phyloP scores from a whole-genome alignment of 345 rosid genomes.

The Abelmoschus esculentus region DNA sequence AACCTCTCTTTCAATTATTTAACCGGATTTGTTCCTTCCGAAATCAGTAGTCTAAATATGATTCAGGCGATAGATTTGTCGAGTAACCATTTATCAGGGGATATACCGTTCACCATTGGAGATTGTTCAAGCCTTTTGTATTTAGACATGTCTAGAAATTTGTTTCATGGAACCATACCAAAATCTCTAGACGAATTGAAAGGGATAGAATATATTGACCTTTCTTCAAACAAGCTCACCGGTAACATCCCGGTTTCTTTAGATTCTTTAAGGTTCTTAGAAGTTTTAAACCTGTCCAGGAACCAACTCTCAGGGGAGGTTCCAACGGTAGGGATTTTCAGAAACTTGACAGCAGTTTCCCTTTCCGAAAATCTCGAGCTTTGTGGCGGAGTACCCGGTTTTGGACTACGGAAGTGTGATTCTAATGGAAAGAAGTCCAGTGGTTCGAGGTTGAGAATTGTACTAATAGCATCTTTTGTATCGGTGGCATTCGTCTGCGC shows the following conservation, averaged over 20 bases:
- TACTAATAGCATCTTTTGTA: background rate
- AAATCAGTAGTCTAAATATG: conserved; percentile 7
- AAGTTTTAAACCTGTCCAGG: conserved; percentile 13
- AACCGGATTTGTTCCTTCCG: background rate
- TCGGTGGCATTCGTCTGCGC: background rate
- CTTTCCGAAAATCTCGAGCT: conserved; percentile 2
- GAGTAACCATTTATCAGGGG: conserved; percentile 8
- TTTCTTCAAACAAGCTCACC: conserved; percentile 16
- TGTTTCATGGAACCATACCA: conserved; percentile 16
- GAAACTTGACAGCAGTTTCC: conserved; percentile 9
- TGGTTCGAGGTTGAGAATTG: background rate
- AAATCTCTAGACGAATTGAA: background rate
- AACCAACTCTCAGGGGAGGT: conserved; percentile 16
- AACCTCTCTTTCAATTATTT: conserved; percentile 14
- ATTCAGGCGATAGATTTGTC: conserved; percentile 7
- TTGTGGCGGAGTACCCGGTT: conserved; percentile 6
- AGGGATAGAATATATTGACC: conserved; percentile 12
- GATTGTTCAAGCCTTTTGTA: conserved; percentile 11
- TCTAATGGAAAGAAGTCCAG: background rate
- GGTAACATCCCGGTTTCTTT: conserved; percentile 13
- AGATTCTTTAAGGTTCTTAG: background rate
- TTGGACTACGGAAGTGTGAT: conserved; percentile 10
- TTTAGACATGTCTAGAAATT: conserved; percentile 5
- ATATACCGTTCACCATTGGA: conserved; percentile 8
- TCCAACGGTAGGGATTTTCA: conserved; percentile 13